phyloP scores from a whole-genome alignment of 2,329 filamentous ascomycete genomes.

The Trichoderma atrobrunneum region DNA sequence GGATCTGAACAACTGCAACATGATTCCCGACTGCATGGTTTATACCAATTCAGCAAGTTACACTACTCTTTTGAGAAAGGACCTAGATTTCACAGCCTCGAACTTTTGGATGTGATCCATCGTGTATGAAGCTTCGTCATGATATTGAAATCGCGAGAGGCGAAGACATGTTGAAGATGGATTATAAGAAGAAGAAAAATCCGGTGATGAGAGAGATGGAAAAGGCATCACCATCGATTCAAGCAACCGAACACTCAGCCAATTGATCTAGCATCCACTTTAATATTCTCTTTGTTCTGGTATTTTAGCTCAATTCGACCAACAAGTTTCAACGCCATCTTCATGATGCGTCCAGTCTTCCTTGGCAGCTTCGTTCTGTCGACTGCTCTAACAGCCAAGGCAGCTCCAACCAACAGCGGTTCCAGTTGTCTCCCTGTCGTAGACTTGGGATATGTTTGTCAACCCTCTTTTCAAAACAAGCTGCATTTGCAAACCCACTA shows the following conservation, averaged over 20 bases:
- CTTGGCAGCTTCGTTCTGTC: background rate
- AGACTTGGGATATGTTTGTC: background rate
- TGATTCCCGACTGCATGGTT: background rate
- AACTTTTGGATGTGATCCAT: background rate
- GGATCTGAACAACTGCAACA: background rate
- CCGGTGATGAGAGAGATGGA: background rate
- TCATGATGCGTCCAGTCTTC: background rate
- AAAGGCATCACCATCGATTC: background rate
- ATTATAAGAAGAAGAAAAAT: background rate
- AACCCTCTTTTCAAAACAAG: too few relatives aligned
- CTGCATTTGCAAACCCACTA: background rate
- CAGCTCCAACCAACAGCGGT: background rate
- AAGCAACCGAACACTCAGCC: background rate
- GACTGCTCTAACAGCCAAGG: background rate
- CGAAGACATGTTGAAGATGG: background rate
- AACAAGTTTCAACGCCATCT: background rate
- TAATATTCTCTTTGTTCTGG: background rate
- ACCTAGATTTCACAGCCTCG: background rate
- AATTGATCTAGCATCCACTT: background rate
- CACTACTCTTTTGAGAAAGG: background rate
- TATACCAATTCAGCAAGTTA: background rate
- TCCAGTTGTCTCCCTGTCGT: background rate
- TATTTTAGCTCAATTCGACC: background rate
- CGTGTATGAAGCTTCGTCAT: background rate
- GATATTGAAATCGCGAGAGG: background rate